phyloP scores from a whole-genome alignment of 192 early-diverging fungal species.

The Chytriomyces sp. region DNA sequence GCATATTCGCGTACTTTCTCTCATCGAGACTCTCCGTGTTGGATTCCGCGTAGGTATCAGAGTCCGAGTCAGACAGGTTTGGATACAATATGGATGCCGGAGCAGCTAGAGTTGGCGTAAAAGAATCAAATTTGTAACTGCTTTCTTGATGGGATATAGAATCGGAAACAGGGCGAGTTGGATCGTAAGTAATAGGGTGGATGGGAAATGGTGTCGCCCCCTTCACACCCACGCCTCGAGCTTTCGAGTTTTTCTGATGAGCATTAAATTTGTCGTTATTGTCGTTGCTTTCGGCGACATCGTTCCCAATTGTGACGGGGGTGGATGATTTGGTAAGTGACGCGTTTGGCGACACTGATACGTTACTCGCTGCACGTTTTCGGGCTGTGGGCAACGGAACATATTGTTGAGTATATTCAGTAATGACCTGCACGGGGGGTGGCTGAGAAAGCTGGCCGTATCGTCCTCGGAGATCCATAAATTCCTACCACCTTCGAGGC shows the following conservation, averaged over 20 bases:
- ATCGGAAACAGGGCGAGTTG: neutral
- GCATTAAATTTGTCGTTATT: no score
- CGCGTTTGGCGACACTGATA: neutral
- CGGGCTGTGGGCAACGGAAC: neutral
- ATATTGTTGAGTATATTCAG: no score
- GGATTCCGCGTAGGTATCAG: neutral
- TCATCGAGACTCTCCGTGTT: constrained; percentile 2
- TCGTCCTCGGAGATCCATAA: constrained; percentile 13
- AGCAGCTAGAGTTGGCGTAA: neutral
- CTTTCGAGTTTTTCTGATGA: no score
- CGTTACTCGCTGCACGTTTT: neutral
- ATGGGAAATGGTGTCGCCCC: neutral
- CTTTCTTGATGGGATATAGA: no score
- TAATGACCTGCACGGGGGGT: neutral
- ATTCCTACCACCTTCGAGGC: no score
- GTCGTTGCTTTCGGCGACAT: no score
- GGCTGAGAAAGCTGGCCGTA: constrained; percentile 19
- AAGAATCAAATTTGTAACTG: no score
- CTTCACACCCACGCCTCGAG: no score
- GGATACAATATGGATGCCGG: neutral
- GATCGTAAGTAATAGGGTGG: constrained; percentile 21
- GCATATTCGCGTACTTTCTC: constrained; percentile 10
- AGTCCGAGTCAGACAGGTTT: neutral
- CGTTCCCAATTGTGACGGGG: no score
- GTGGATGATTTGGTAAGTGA: no score